Percentiles rank a stretch among this genome's conserved stretches.
Conservation (phyloP, 352 stramenopile species). For the Globisporangium paroecandrum region DNA sequence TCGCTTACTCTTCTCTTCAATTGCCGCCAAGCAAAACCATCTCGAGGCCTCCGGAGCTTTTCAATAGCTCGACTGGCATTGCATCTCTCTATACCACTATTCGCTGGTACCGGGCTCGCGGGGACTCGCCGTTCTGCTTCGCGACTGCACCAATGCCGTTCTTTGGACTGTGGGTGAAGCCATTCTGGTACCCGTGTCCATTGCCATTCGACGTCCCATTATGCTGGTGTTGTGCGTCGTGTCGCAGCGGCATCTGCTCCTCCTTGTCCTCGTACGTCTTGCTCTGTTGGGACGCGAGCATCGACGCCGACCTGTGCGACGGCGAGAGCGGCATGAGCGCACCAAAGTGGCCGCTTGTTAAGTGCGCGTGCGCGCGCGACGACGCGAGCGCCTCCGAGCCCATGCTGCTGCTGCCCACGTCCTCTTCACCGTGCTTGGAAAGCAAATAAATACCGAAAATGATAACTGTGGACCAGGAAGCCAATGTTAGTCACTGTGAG, state of each 20-base stretch:
- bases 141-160: neutral
- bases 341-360: constrained; percentile 71
- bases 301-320: constrained; percentile 35
- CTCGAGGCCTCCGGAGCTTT: neutral
- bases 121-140: constrained; percentile 9
- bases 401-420: constrained; percentile 25
- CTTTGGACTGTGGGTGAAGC: neutral
- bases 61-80: neutral
- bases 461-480: constrained; percentile 44
- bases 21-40: neutral
- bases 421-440: constrained; percentile 67
- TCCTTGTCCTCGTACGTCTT: constrained; percentile 38
- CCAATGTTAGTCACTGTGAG: too few species aligned
- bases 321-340: constrained; percentile 80
- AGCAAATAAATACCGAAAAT: constrained; percentile 82
- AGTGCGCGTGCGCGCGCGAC: constrained; percentile 40
- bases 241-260: constrained; percentile 37
- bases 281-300: constrained; percentile 38
- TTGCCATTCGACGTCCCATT: neutral
- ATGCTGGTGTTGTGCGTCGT: constrained; percentile 5
- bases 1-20: neutral
- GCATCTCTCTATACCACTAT: constrained; percentile 18
- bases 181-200: constrained; percentile 8
- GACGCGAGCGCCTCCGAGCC: constrained; percentile 21
- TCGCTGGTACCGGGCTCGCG: constrained; percentile 14